Conservation (phyloP, 495 filamentous ascomycete genomes). For the Daldinia grandis region DNA sequence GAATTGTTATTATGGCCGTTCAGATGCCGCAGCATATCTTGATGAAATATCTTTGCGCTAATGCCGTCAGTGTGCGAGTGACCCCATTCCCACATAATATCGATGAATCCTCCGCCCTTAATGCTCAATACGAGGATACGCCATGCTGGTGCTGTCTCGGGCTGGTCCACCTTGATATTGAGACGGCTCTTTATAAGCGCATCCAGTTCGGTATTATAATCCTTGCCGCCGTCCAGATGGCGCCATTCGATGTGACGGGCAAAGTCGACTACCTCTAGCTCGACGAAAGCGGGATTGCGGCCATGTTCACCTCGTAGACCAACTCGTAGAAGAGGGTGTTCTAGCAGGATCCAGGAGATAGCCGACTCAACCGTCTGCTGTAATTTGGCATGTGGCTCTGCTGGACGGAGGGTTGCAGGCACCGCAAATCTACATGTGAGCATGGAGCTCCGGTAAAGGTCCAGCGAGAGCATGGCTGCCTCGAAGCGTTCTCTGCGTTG, state of each 20-base stretch:
- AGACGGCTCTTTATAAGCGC: conserved; percentile 36
- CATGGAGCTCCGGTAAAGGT: conserved; percentile 47
- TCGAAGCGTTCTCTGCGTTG: conserved; percentile 38
- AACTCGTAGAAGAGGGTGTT: conserved; percentile 44
- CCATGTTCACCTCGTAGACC: conserved; percentile 44
- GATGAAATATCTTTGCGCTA: conserved; percentile 47
- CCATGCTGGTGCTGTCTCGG: conserved; percentile 45
- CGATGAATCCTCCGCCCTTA: conserved; percentile 18
- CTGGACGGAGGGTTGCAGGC: conserved; percentile 10
- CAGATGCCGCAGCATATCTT: conserved; percentile 44
- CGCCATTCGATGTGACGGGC: conserved; percentile 43
- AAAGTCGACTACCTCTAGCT: conserved; percentile 42
- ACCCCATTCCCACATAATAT: conserved; percentile 48
- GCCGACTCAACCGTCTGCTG: conserved; percentile 35
- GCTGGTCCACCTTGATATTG: conserved; percentile 36
- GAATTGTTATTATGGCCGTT: neutral
- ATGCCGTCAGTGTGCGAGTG: conserved; percentile 50
- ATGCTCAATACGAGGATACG: conserved; percentile 38
- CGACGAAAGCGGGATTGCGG: conserved; percentile 43
- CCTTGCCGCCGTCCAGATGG: neutral
- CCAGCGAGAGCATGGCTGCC: conserved; percentile 42
- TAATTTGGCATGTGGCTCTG: conserved; percentile 6
- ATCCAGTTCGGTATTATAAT: conserved; percentile 30
- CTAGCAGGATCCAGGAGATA: conserved; percentile 45
- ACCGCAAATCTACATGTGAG: conserved; percentile 47